These are phyloP conservation scores for Trametes cubensis DNA, from an alignment of 768 basidiomycete genomes.

Conservation along the genomic window DNA sequence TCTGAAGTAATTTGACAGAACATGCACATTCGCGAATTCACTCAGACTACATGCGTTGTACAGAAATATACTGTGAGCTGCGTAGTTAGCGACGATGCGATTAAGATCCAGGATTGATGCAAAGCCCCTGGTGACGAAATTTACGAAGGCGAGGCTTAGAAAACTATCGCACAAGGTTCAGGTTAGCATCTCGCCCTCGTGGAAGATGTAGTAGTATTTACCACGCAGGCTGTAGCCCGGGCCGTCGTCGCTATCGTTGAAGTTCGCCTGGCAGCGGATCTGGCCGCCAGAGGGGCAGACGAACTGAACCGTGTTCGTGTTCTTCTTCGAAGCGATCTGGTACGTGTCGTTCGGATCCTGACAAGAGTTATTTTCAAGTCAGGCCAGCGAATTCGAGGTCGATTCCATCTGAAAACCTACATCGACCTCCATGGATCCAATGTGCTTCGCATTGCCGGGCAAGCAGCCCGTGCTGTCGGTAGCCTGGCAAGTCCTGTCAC, in stretches of 20 bases:
- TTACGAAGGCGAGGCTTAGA: not conserved
- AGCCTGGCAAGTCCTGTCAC: slow-evolving; percentile 8
- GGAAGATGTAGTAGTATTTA: not conserved
- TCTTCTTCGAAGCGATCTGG: slow-evolving; percentile 3
- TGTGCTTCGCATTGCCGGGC: slow-evolving; percentile 2
- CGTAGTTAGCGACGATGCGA: too few species aligned
- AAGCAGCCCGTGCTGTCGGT: slow-evolving; percentile 10
- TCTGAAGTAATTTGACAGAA: too few species aligned
- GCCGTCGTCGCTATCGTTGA: slow-evolving; percentile 20
- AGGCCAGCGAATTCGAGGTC: not conserved
- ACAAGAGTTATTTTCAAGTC: not conserved
- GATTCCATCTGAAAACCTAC: not conserved
- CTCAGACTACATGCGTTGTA: too few species aligned
- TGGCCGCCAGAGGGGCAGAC: slow-evolving; percentile 12
- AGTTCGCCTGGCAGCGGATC: slow-evolving; percentile 20
- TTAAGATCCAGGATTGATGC: too few species aligned
- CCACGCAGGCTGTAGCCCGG: slow-evolving; percentile 19
- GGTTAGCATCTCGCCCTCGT: not conserved
- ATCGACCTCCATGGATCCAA: slow-evolving; percentile 15
- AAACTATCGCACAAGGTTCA: not conserved
- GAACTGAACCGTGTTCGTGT: slow-evolving; percentile 14
- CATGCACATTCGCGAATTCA: too few species aligned
- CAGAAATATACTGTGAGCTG: too few species aligned
- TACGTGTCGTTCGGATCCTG: slow-evolving; percentile 15
- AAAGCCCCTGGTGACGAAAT: too few species aligned